Evolutionary conservation across 805 yeast species (phyloP).

Genomic region (Candida patagonica): DNA sequence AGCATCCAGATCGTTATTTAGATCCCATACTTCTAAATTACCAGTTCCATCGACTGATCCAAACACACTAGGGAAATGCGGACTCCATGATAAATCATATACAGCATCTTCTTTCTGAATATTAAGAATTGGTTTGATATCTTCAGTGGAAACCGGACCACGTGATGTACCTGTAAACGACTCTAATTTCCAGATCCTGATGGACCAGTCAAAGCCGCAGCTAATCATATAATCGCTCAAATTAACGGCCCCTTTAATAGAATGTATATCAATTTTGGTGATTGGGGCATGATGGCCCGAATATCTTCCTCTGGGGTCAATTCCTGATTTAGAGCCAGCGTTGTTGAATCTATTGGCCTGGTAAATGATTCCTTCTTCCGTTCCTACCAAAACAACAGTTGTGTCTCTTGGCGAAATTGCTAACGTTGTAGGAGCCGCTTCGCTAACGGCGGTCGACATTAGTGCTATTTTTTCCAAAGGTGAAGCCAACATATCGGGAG

Average conservation of each 20-base stretch:
- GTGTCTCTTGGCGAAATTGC: slow-evolving; percentile 23
- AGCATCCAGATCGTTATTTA: slow-evolving; percentile 23
- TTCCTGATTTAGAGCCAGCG: slow-evolving; percentile 25
- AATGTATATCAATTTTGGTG: slow-evolving; percentile 24
- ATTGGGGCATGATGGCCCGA: slow-evolving; percentile 30
- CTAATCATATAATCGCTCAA: slow-evolving; percentile 23
- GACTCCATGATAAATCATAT: slow-evolving; percentile 32
- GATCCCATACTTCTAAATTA: slow-evolving; percentile 31
- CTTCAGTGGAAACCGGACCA: slow-evolving; percentile 1
- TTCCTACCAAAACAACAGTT: slow-evolving; percentile 28
- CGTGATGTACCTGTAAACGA: neutral
- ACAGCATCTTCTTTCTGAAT: slow-evolving; percentile 25
- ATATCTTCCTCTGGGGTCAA: slow-evolving; percentile 20
- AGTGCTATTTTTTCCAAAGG: slow-evolving; percentile 27
- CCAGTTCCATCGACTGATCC: slow-evolving; percentile 30
- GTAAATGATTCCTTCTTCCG: slow-evolving; percentile 30
- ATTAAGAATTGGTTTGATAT: slow-evolving; percentile 18
- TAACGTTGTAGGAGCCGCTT: slow-evolving; percentile 26
- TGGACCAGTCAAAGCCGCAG: slow-evolving; percentile 31
- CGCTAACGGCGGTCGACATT: slow-evolving; percentile 16
- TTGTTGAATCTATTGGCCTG: slow-evolving; percentile 26
- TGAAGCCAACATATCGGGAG: slow-evolving; percentile 28
- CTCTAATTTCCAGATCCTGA: slow-evolving; percentile 27
- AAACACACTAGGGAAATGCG: slow-evolving; percentile 26
- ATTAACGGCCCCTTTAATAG: slow-evolving; percentile 19